phyloP scores from a whole-genome alignment of 2,329 filamentous ascomycete genomes.

The Aspergillus sojae region DNA sequence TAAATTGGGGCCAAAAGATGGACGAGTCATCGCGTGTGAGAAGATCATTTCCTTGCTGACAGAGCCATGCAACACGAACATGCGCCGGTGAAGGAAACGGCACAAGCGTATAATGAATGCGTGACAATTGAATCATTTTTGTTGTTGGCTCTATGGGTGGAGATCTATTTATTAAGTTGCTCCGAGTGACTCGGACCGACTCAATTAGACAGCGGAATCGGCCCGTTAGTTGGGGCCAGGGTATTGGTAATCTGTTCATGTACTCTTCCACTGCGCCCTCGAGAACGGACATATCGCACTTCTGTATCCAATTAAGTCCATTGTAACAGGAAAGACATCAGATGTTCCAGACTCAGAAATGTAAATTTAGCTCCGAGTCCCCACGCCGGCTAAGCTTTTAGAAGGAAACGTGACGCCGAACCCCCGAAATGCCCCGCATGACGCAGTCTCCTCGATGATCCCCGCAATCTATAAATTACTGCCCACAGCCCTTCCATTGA shows the following conservation, averaged over 20 bases:
- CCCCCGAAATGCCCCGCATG: conserved; percentile 1
- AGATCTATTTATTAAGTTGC: too few relatives aligned
- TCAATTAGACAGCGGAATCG: neutral
- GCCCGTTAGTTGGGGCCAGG: neutral
- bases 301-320: neutral
- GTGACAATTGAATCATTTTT: neutral
- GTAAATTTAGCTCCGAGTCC: neutral
- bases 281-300: neutral
- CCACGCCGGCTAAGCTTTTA: conserved; percentile 1
- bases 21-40: conserved; percentile 26
- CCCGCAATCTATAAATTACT: neutral
- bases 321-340: neutral
- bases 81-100: conserved; percentile 4
- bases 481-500: neutral
- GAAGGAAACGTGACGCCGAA: neutral
- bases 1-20: conserved; percentile 16
- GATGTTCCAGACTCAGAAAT: too few relatives aligned
- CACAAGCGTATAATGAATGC: neutral
- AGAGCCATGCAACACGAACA: neutral
- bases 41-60: conserved; percentile 16
- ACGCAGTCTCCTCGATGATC: neutral
- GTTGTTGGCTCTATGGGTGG: neutral
- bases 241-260: neutral
- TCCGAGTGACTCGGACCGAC: too few relatives aligned
- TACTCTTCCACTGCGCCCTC: neutral